Conservation (phyloP, 2,329 filamentous ascomycete species). For the Colletotrichum siamense region DNA sequence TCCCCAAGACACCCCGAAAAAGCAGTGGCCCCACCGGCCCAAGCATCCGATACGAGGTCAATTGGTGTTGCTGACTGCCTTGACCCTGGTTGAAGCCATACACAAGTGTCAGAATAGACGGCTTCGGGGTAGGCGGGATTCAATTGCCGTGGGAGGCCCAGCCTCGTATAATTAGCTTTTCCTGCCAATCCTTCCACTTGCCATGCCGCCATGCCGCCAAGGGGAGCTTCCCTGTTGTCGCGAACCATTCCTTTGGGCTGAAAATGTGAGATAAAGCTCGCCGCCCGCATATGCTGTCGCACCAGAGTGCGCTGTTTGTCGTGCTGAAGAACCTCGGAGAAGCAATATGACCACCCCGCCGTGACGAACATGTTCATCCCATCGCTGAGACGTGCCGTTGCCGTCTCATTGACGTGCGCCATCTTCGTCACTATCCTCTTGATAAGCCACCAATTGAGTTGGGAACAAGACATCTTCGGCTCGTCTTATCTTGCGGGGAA, state of each 20-base stretch:
- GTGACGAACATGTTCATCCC: not conserved
- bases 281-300: not conserved
- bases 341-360: not conserved
- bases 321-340: not conserved
- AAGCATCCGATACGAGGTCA: conserved; percentile 12
- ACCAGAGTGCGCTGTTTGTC: not conserved
- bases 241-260: not conserved
- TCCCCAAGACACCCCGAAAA: conserved; percentile 4
- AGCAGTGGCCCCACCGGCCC: not conserved
- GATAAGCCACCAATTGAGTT: not conserved
- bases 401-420: not conserved
- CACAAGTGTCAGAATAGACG: not conserved
- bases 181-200: not conserved
- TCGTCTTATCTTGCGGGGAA: not conserved
- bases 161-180: not conserved
- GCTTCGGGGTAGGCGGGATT: not conserved
- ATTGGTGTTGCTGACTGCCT: not conserved
- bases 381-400: not conserved
- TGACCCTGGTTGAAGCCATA: not conserved
- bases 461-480: not conserved
- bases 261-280: not conserved
- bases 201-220: not conserved
- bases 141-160: not conserved
- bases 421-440: not conserved
- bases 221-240: not conserved